A percentile compares a stretch with the other conserved stretches of the same genome.
Evolutionary conservation across 2,329 filamentous ascomycete genomes (phyloP).

Genomic region (Orbilia blumenaviensis): DNA sequence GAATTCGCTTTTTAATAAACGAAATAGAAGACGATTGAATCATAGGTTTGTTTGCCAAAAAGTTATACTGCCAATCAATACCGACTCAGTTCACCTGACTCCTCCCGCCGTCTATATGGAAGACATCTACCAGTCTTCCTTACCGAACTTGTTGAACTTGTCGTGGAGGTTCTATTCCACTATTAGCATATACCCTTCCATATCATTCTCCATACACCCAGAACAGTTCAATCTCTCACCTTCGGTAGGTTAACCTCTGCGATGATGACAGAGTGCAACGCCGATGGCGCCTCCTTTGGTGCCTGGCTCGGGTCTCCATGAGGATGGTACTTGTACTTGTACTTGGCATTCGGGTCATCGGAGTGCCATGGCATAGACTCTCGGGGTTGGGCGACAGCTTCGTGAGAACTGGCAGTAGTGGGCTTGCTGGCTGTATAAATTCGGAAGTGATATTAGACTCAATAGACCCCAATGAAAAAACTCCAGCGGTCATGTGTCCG

Average conservation of each 20-base stretch:
- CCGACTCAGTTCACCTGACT: conserved; percentile 3
- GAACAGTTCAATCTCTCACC: conserved; percentile 66
- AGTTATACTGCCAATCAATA: neutral
- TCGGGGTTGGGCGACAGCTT: conserved; percentile 73
- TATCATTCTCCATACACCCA: neutral
- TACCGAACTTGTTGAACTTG: conserved; percentile 99
- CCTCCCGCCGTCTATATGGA: conserved; percentile 1
- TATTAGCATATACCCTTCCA: conserved; percentile 32
- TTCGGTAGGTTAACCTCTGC: conserved; percentile 92
- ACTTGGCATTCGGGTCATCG: conserved; percentile 67
- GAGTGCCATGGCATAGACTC: conserved; percentile 92
- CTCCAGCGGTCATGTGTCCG: conserved; percentile 56
- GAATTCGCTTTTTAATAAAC: neutral
- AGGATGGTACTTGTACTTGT: conserved; percentile 73
- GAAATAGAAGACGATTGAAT: neutral
- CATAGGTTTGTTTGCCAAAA: neutral
- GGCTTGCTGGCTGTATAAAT: conserved; percentile 75
- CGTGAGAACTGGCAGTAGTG: conserved; percentile 84
- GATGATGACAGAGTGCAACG: conserved; percentile 91
- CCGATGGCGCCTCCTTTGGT: conserved; percentile 90
- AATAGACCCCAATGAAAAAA: neutral
- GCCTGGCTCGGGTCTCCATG: conserved; percentile 79
- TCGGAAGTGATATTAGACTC: conserved; percentile 25
- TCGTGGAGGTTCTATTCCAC: conserved; percentile 81
- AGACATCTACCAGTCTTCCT: conserved; percentile 80